Evolutionary conservation across 2,329 filamentous ascomycete genomes (phyloP), one percentile per base, ranked within the genome.

Genomic region (Aspergillus nomiae): DNA sequence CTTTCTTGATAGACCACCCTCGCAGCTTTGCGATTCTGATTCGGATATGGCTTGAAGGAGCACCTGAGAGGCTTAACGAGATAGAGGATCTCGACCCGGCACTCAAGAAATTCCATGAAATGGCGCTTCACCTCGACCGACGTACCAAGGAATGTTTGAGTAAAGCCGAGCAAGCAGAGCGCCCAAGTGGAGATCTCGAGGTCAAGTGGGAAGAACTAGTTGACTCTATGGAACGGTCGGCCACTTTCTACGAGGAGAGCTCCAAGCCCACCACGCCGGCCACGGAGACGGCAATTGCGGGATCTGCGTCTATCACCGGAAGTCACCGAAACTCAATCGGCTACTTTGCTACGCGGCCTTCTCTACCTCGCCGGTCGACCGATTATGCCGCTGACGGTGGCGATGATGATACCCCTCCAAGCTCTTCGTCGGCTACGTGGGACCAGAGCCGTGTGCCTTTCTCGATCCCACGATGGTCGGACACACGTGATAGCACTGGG

Each of bases 1-100:
- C 95, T 0, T 97, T 96, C 74, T 85, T 99, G 4, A 91, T 99
- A 65, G 95, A 99, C 70, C 90, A 94, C 66, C 88, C 93, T 9
- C 88, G 92, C 65, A 94, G 92, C 70, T 93, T 94, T 70, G 92
- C 95, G 0, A 89, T 90, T 43, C 80, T 99, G 21, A 90, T 96
- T 26, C 91, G 91, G 55, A 70, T 82, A 59, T 81, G 82, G 81
- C 74, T 83, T 21, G 73, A 79, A 54, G 73, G 74, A 50, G 74
- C 78, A 58, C 73, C 81, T 24, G 68, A 78, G 61, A 73, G 77
- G 56, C 69, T 85, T 36, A 64, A 67, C n/a, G 76, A 77, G 53
- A 57, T 76, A 36, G 73, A 76, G 21, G 78, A 79, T 6, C 63
- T 79, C 26, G 80, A 82, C 54, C 67, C 72, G 32, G 70, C 64